Conservation (phyloP, 1,139 yeast species). For the Debaryomycetaceae sp. region DNA sequence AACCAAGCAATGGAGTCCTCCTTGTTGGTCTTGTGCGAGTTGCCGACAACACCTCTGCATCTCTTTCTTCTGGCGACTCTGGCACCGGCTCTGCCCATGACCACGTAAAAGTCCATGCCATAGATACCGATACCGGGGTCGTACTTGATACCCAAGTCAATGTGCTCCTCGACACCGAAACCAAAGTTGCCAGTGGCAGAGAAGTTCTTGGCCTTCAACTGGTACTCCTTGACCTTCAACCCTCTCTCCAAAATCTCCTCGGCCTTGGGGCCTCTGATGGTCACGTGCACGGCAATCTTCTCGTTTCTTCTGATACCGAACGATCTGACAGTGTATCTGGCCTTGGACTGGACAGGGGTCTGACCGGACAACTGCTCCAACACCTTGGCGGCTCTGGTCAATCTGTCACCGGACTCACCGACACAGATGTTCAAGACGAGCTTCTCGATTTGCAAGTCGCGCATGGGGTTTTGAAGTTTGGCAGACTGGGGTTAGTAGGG, state of each 20-base stretch:
- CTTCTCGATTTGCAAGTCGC: conserved; percentile 98
- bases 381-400: conserved; percentile 99
- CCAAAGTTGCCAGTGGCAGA: conserved; percentile 99
- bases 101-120: conserved; percentile 99
- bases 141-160: conserved; percentile 99
- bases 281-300: conserved; percentile 98
- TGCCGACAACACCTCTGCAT: conserved; percentile 84
- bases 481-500: conserved; percentile 24
- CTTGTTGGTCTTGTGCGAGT: conserved; percentile 86
- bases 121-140: conserved; percentile 99
- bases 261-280: conserved; percentile 99
- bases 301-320: conserved; percentile 99
- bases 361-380: conserved; percentile 99
- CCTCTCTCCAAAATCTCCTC: conserved; percentile 99
- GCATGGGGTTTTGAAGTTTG: conserved; percentile 68
- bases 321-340: conserved; percentile 99
- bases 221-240: conserved; percentile 99
- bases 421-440: conserved; percentile 99
- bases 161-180: conserved; percentile 99
- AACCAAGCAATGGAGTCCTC: conserved; percentile 98
- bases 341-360: conserved; percentile 99
- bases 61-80: conserved; percentile 99
- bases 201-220: conserved; percentile 90
- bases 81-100: conserved; percentile 99
- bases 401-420: conserved; percentile 99